Evolutionary conservation across 208 protist genomes (phyloP), one percentile per base, ranked within the genome.

Genomic region (Leishmania mexicana): DNA sequence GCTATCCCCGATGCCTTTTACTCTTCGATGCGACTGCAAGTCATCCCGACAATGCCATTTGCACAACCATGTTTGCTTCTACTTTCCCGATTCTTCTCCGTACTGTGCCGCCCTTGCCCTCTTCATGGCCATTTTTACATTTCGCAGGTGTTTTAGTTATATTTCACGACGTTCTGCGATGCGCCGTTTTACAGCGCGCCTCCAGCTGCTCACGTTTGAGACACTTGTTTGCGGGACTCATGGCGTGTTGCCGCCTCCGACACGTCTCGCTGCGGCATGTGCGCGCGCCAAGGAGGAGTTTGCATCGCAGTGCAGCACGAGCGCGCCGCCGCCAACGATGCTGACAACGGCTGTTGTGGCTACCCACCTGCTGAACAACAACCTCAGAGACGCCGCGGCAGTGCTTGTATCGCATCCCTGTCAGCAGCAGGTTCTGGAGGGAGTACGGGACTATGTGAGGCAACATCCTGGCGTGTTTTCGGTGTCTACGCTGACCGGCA

Each of bases 191-290:
- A 87, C 87, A 21, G 49, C 75, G 38, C 77, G 83, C 15, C 83
- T 92, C 24, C 70, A 76, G 40, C 72, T 73, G 6, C 84, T 96
- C 42, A 91, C 83, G 42, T 96, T 96, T 75, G 87, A 94, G 67
- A 67, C 81, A 17, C 84, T 96, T n/a, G 74, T 93, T 13, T 94
- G 88, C 73, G 90, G 90, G 31, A 35, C 81, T 38, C 42, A 83
- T 40, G 67, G 45, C 13, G 42, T 57, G 65, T 51, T 85, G 65
- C 82, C 82, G 13, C 65, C 70, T 4, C 82, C 82, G 19, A 28
- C 19, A 15, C 28, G n/a, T 35, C 53, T 85, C 17, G 64, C 78
- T 10, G 73, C 60, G 0, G 78, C 78, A 28, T 81, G 82, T 45
- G 49, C 51, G 1, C 77, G 42, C 31, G 77, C 76, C 35, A 70